Conservation (phyloP, 495 filamentous ascomycete genomes). For the Podospora didyma region DNA sequence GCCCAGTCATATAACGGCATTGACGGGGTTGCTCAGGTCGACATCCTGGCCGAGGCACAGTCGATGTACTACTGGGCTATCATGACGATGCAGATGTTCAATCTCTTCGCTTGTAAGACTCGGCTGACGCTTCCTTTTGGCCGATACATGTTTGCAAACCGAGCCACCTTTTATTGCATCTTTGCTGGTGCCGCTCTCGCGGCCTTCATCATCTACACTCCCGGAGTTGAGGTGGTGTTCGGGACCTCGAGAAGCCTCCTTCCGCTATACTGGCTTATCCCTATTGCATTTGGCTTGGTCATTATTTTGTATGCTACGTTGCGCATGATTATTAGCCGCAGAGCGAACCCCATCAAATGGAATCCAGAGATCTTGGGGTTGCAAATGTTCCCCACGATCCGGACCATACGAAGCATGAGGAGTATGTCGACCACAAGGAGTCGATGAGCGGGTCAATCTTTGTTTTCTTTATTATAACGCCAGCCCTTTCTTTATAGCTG, state of each 20-base stretch:
- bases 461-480: not conserved
- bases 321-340: slow-evolving; percentile 20
- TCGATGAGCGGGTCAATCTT: not conserved
- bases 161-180: slow-evolving; percentile 22
- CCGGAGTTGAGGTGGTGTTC: slow-evolving; percentile 17
- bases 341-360: slow-evolving; percentile 22
- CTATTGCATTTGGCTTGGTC: slow-evolving; percentile 14
- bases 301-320: slow-evolving; percentile 12
- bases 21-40: slow-evolving; percentile 21
- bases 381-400: slow-evolving; percentile 30
- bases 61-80: slow-evolving; percentile 32
- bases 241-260: slow-evolving; percentile 13
- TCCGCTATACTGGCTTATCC: slow-evolving; percentile 15
- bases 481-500: too few relatives aligned
- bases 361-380: slow-evolving; percentile 27
- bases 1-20: slow-evolving; percentile 25
- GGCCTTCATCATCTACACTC: slow-evolving; percentile 19
- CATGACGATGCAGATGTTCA: slow-evolving; percentile 31
- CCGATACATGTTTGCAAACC: slow-evolving; percentile 18
- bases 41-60: slow-evolving; percentile 31
- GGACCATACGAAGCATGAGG: slow-evolving; percentile 12
- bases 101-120: slow-evolving; percentile 17
- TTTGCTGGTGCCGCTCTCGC: slow-evolving; percentile 18
- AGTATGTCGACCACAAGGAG: not conserved
- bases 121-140: slow-evolving; percentile 14